Conservation (phyloP, 345 rosid genomes). For the Angophora floribunda region DNA sequence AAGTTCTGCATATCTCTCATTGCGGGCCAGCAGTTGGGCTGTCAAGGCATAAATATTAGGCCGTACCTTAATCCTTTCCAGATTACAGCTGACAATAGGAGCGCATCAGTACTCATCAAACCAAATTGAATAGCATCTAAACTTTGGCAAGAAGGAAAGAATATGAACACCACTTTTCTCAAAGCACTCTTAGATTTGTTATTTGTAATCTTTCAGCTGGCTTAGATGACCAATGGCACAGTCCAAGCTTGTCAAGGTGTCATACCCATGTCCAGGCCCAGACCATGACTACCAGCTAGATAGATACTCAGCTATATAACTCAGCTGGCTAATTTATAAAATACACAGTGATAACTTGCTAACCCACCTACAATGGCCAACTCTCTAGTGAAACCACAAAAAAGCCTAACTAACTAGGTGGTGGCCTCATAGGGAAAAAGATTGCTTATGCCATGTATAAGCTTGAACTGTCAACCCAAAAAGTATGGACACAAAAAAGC, state of each 20-base stretch:
- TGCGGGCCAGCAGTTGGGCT: constrained; percentile 57
- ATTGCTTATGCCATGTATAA: not conserved
- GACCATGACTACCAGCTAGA: not conserved
- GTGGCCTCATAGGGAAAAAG: not conserved
- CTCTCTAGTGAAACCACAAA: not conserved
- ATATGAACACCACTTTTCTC: not conserved
- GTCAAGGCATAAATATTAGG: constrained; percentile 66
- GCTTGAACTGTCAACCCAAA: not conserved
- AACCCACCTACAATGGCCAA: not conserved
- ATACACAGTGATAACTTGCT: not conserved
- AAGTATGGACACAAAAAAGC: not conserved
- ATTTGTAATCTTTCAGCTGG: not conserved
- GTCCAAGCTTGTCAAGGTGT: not conserved
- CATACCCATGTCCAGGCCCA: not conserved
- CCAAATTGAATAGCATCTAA: not conserved
- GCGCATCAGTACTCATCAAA: not conserved
- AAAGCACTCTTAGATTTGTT: not conserved
- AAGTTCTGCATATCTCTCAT: constrained; percentile 69
- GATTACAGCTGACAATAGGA: constrained; percentile 46
- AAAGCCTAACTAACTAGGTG: not conserved
- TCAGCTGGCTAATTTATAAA: not conserved
- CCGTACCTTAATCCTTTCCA: constrained; percentile 73
- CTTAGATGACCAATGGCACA: not conserved
- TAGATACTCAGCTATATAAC: not conserved
- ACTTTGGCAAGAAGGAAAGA: not conserved